Evolutionary conservation across 2,329 filamentous ascomycete species (phyloP).

Genomic region (Zymoseptoria crescenta): DNA sequence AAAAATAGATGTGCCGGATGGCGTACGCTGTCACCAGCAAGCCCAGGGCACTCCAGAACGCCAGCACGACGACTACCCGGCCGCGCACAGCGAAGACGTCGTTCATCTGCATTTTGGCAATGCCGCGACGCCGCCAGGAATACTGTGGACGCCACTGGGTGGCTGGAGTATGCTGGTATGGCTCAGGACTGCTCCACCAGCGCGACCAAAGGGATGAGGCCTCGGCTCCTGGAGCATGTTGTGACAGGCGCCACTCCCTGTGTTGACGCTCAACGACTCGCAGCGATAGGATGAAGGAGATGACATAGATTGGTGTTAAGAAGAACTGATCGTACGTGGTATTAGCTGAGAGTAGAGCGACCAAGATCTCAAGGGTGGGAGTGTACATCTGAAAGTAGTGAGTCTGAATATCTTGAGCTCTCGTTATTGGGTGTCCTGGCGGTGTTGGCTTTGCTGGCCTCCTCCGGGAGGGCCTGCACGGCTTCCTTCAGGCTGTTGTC

Average conservation of each 20-base stretch:
- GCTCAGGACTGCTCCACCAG: conserved; percentile 34
- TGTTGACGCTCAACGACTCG: conserved; percentile 54
- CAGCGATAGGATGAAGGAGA: conserved; percentile 59
- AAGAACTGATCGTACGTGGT: conserved; percentile 31
- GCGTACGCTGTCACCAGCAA: conserved; percentile 16
- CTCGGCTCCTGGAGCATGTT: conserved; percentile 29
- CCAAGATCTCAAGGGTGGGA: background rate
- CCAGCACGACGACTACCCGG: conserved; percentile 46
- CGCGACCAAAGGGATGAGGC: conserved; percentile 30
- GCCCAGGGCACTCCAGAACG: conserved; percentile 27
- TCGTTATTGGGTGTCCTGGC: conserved; percentile 5
- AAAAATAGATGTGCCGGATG: conserved; percentile 17
- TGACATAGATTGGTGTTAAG: conserved; percentile 56
- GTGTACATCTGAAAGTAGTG: conserved; percentile 20
- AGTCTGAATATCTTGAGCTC: conserved; percentile 5
- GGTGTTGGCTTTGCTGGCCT: background rate
- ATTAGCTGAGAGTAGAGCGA: background rate
- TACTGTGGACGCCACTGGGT: conserved; percentile 26
- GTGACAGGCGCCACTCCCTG: conserved; percentile 40
- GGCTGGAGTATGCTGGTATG: conserved; percentile 34
- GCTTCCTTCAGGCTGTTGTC: conserved; percentile 19
- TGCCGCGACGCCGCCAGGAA: conserved; percentile 40
- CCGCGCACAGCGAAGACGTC: conserved; percentile 56
- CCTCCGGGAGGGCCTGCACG: conserved; percentile 16
- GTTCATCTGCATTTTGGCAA: conserved; percentile 54